Percentiles rank a stretch among this genome's conserved stretches.
phyloP scores from a whole-genome alignment of 192 early-diverging fungal species.

The Backusella macrospora region DNA sequence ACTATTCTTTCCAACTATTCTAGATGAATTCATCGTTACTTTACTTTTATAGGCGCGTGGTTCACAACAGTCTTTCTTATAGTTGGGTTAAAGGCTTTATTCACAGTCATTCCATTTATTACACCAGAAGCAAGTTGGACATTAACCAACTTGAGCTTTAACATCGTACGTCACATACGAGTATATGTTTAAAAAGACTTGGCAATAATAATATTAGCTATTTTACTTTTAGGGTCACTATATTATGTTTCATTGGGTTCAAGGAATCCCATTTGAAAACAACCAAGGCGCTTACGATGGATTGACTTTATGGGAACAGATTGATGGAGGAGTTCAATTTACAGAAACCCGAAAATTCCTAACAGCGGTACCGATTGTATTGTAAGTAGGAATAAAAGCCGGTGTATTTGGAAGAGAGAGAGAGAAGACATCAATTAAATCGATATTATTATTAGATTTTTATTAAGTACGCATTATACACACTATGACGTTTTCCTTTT shows the following conservation, averaged over 20 bases:
- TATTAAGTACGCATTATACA: slow-evolving; percentile 94
- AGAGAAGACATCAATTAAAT: too few relatives aligned
- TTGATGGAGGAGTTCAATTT: slow-evolving; percentile 96
- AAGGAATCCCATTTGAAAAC: slow-evolving; percentile 93
- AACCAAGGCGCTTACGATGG: slow-evolving; percentile 93
- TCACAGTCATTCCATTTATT: slow-evolving; percentile 90
- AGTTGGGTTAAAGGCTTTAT: slow-evolving; percentile 72
- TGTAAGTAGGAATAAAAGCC: slow-evolving; percentile 66
- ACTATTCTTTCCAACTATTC: too few relatives aligned
- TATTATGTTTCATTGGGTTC: slow-evolving; percentile 98
- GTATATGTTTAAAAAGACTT: neutral
- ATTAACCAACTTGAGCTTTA: slow-evolving; percentile 90
- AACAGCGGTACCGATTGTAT: slow-evolving; percentile 88
- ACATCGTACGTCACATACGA: slow-evolving; percentile 60
- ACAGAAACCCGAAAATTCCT: slow-evolving; percentile 98
- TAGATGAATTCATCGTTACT: too few relatives aligned
- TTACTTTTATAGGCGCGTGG: slow-evolving; percentile 77
- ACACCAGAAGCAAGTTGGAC: slow-evolving; percentile 96
- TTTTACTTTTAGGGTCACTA: slow-evolving; percentile 70
- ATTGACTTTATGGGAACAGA: slow-evolving; percentile 98
- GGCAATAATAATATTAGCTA: neutral
- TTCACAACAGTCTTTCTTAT: slow-evolving; percentile 86
- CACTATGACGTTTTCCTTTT: slow-evolving; percentile 93
- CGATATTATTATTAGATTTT: slow-evolving; percentile 59
- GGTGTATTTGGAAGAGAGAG: too few relatives aligned